Evolutionary conservation across 1,139 yeast species (phyloP), one percentile per base, ranked within the genome.

Genomic region (Candida sp.): DNA sequence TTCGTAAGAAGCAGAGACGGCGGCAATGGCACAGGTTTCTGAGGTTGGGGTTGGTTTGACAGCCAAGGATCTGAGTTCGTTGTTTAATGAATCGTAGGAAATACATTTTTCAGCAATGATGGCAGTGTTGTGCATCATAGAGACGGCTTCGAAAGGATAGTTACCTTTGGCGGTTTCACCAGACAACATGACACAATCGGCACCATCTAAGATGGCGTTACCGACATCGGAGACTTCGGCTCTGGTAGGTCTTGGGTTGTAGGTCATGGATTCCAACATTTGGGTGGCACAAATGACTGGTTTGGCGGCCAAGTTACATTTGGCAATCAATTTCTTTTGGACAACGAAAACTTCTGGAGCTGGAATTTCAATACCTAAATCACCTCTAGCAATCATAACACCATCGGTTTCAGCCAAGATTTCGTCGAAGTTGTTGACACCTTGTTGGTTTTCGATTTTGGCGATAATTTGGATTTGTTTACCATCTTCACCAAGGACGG

Each of bases 381-480:
- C 99, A 80, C 99, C 99, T 76, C 99, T 85, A 61, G 99, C 99
- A 67, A 93, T 98, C 99, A 93, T 93, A 65, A 93, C 97, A 80
- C 98, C 99, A 68, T 95, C 99, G 51, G 99, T 93, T 70, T 84
- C 96, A 61, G 69, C 70, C 68, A 93, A 84, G 64, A 93, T 93
- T 52, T 89, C 97, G 70, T 93, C 99, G 68, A 93, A 93, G 84
- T 93, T 93, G 85, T 93, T 90, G 63, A 93, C 98, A 79, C 99
- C 99, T 77, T 93, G 99, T 77, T 91, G 97, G 79, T 90, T 91
- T 79, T 93, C 99, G 68, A 93, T 91, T 82, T 93, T 93, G 67
- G 91, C 86, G 60, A 93, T 90, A 72, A 93, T 90, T 79, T 93
- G 95, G 69, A 93, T 88, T 64, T 88, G 87, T 74, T 84, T 85